Evolutionary conservation across 2,329 filamentous ascomycete genomes (phyloP), one percentile per base, ranked within the genome.

Genomic region (Xylariales sp.): DNA sequence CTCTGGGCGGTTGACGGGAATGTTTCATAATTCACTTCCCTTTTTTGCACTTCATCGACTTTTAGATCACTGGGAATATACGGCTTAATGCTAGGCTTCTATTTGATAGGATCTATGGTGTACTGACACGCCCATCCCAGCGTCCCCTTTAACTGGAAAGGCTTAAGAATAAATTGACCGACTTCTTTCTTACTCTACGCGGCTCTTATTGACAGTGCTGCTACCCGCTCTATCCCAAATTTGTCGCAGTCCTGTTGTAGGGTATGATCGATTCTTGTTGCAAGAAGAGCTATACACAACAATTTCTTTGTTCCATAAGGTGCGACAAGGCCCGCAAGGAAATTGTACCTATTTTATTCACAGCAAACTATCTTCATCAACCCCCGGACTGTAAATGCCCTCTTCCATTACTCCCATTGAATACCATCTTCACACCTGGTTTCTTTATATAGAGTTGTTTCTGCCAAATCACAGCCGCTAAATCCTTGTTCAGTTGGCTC

Each of bases 1-100:
- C 23, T 68, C 41, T 32, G 45, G 14, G 16, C 34, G 39, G 50
- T 39, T 30, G 23, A 49, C 58, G 50, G 39, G 39, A 28, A 32
- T 16, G 1, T 41, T 53, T 43, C 23, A 41, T 48, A 45, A 32
- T 52, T 62, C 6, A 8, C 12, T 43, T 46, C 12, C 12, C n/a
- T 36, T 14, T 49, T 10, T 6, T 36, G 7, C n/a, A 9, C 43
- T 10, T 8, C 32, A 14, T 30, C 30, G 16, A 10, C 23, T 18
- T 34, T 18, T 5, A 43, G 36, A 39, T 3, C 16, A 58, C 5
- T 3, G n/a, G 45, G 34, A 6, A 43, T 23, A 18, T 58, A 58
- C 41, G 55, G 3, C n/a, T 50, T 23, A 58, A 53, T 53, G 41
- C 8, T 7, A 34, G 23, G 36, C 16, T 61, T 12, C 16, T 45